A percentile compares a stretch with the other conserved stretches of the same genome.
These are phyloP conservation scores for Helichrysum umbraculigerum DNA, from an alignment of 129 eudicot species.

Conservation along the genomic window DNA sequence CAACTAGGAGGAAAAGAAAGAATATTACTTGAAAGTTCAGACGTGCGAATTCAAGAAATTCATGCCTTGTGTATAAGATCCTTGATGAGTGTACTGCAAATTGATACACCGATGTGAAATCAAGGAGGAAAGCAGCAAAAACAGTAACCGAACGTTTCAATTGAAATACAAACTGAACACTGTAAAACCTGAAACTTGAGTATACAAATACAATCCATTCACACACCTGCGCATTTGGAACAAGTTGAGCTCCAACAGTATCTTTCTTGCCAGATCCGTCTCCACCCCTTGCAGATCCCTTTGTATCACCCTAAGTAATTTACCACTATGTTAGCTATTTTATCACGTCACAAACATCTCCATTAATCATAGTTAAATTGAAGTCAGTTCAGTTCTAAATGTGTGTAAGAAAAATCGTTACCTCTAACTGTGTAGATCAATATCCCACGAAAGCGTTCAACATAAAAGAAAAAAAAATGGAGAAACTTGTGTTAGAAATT, in stretches of 20 bases:
- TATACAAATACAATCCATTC: background rate
- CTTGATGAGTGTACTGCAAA: slow-evolving; percentile 81
- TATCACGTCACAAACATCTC: background rate
- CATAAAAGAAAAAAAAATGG: slow-evolving; percentile 16
- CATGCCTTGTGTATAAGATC: slow-evolving; percentile 73
- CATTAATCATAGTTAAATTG: background rate
- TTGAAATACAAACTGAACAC: slow-evolving; percentile 6
- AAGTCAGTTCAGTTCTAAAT: background rate
- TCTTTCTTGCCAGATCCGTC: slow-evolving; percentile 71
- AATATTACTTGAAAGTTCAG: slow-evolving; percentile 43
- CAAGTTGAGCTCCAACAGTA: slow-evolving; percentile 57
- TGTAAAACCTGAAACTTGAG: background rate
- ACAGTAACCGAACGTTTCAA: background rate
- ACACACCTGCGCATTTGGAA: slow-evolving; percentile 64
- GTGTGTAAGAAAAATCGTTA: slow-evolving; percentile 24
- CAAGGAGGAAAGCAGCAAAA: slow-evolving; percentile 1
- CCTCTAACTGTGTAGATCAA: slow-evolving; percentile 65
- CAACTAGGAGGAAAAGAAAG: slow-evolving; percentile 2
- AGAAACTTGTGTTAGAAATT: slow-evolving; percentile 29
- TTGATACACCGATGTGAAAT: background rate
- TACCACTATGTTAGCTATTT: slow-evolving; percentile 16
- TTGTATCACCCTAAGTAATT: slow-evolving; percentile 73
- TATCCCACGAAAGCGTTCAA: slow-evolving; percentile 25
- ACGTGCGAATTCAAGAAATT: slow-evolving; percentile 65
- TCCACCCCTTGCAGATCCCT: slow-evolving; percentile 80